A percentile compares a stretch with the other conserved stretches of the same genome.
Evolutionary conservation across 306 rosid species (phyloP).

Genomic region (Corylus heterophylla): DNA sequence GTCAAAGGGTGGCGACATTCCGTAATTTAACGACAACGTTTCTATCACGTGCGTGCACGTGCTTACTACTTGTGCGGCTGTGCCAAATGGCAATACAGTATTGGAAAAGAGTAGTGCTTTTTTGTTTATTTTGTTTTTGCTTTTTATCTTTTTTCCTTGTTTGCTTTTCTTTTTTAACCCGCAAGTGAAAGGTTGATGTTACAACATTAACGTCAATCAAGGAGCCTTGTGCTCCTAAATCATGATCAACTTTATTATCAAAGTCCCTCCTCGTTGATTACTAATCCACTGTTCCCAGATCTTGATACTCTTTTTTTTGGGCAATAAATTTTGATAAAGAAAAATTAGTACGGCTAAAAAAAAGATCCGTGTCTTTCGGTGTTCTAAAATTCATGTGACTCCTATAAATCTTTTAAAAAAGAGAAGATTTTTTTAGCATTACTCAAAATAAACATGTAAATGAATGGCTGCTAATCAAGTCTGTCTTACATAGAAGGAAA

Average conservation of each 20-base stretch:
- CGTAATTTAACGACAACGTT: not conserved
- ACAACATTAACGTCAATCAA: conserved; percentile 40
- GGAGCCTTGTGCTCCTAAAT: conserved; percentile 21
- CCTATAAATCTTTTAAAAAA: no score
- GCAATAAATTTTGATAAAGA: not conserved
- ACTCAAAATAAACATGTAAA: no score
- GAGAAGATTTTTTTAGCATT: no score
- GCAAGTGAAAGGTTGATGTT: conserved; percentile 15
- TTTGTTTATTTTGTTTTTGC: not conserved
- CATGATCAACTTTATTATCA: conserved; percentile 9
- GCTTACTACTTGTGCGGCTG: not conserved
- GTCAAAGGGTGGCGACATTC: not conserved
- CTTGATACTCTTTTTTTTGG: not conserved
- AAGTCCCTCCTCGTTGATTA: conserved; percentile 8
- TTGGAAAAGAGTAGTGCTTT: not conserved
- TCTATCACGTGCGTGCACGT: conserved; percentile 38
- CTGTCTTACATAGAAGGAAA: no score
- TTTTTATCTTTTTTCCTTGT: not conserved
- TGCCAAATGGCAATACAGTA: not conserved
- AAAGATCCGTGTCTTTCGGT: no score
- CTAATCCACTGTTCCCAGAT: not conserved
- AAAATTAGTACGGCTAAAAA: no score
- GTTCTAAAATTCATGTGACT: no score
- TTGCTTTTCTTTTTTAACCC: not conserved
- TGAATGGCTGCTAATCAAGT: no score